Evolutionary conservation across 2,329 filamentous ascomycete species (phyloP).

Genomic region (Exophiala phaeomuriformis): DNA sequence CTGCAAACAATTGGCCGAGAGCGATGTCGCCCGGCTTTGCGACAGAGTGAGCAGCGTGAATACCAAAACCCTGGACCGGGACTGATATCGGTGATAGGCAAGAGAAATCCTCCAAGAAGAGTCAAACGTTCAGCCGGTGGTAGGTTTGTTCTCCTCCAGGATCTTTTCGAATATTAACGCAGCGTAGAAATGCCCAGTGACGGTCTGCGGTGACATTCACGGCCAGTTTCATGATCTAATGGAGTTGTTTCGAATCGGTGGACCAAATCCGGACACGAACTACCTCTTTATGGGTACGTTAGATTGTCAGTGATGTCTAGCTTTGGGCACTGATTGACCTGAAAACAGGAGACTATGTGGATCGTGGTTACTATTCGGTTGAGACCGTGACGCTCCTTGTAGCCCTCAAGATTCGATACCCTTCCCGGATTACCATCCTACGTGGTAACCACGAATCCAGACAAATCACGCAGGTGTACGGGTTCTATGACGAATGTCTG

Average conservation of each 20-base stretch:
- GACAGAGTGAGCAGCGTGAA: conserved; percentile 66
- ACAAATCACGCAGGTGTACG: conserved; percentile 98
- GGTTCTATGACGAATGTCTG: conserved; percentile 98
- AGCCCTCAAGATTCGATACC: conserved; percentile 95
- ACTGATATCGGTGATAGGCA: conserved; percentile 51
- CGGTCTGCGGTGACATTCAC: conserved; percentile 97
- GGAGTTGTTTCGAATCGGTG: conserved; percentile 99
- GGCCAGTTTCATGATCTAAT: conserved; percentile 98
- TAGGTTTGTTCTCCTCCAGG: conserved; percentile 41
- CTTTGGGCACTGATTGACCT: conserved; percentile 6
- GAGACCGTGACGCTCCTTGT: conserved; percentile 96
- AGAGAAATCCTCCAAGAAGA: conserved; percentile 95
- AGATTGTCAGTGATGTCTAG: neutral
- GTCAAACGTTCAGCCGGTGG: conserved; percentile 97
- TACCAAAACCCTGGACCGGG: conserved; percentile 5
- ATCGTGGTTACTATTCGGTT: conserved; percentile 97
- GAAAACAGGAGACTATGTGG: conserved; percentile 81
- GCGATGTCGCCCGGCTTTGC: conserved; percentile 91
- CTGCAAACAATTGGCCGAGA: conserved; percentile 95
- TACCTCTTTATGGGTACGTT: conserved; percentile 94
- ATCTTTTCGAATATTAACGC: conserved; percentile 11
- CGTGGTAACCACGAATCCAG: conserved; percentile 98
- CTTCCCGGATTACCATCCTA: conserved; percentile 94
- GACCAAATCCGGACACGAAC: conserved; percentile 96
- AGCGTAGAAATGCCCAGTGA: conserved; percentile 87